These are phyloP conservation scores for Henningerozyma blattae DNA, from an alignment of 805 yeast genomes.

Conservation along the genomic window DNA sequence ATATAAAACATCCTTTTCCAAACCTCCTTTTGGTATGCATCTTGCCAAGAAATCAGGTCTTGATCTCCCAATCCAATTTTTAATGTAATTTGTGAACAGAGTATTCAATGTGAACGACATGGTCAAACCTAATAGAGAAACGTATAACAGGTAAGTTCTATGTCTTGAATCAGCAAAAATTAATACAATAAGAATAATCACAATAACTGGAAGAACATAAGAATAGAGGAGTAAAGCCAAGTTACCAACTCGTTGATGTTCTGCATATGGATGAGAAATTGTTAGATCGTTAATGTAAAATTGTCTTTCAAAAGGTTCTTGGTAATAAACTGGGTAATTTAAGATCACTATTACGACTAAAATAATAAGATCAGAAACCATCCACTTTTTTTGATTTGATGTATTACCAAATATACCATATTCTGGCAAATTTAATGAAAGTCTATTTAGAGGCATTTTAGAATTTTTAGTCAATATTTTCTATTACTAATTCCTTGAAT, in stretches of 20 bases:
- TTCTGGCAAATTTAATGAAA: neutral
- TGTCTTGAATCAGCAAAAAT: conserved; percentile 33
- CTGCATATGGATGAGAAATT: conserved; percentile 72
- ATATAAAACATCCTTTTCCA: conserved; percentile 45
- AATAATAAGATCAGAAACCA: conserved; percentile 26
- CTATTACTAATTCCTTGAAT: too few species aligned
- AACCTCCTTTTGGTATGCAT: conserved; percentile 53
- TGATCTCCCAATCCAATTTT: conserved; percentile 79
- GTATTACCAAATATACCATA: neutral
- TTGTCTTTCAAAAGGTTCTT: conserved; percentile 63
- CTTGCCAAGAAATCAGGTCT: conserved; percentile 88
- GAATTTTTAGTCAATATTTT: too few species aligned
- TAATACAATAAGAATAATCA: conserved; percentile 26
- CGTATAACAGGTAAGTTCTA: conserved; percentile 46
- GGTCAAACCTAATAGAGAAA: conserved; percentile 55
- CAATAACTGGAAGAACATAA: conserved; percentile 35
- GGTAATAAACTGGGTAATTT: conserved; percentile 23
- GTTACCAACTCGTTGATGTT: conserved; percentile 56
- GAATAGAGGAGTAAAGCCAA: conserved; percentile 42
- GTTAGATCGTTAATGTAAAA: conserved; percentile 66
- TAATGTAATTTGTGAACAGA: conserved; percentile 58
- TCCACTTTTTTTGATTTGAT: conserved; percentile 24
- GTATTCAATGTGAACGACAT: conserved; percentile 49
- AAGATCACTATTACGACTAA: conserved; percentile 22
- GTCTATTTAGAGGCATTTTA: neutral